Conservation (phyloP, 2,329 filamentous ascomycete genomes). For the Chaetomium strumarium region DNA sequence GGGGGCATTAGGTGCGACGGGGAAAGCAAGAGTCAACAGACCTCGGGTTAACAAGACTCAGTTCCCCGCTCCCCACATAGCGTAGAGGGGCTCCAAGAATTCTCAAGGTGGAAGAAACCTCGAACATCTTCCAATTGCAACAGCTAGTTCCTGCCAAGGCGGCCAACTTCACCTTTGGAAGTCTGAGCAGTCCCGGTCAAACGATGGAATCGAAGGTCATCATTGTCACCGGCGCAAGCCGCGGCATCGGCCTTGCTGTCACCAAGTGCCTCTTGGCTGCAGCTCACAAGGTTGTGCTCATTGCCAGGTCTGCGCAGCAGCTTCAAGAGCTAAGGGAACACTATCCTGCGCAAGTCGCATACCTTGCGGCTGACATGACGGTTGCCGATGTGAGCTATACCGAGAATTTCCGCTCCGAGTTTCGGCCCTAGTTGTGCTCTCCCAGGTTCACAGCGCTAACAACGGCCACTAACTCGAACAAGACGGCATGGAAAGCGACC, state of each 20-base stretch:
- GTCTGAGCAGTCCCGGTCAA: background rate
- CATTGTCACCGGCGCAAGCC: conserved; percentile 62
- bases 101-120: background rate
- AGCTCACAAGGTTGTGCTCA: conserved; percentile 53
- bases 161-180: background rate
- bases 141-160: conserved; percentile 1
- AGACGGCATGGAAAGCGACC: conserved; percentile 57
- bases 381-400: conserved; percentile 39
- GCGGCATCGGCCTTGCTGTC: conserved; percentile 55
- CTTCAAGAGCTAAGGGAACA: conserved; percentile 47
- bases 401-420: background rate
- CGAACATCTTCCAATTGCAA: background rate
- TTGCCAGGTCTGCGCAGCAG: conserved; percentile 47
- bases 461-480: conserved; percentile 3
- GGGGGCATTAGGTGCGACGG: background rate
- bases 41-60: conserved; percentile 8
- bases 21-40: background rate
- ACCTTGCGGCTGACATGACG: conserved; percentile 49
- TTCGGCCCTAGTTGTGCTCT: background rate
- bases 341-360: conserved; percentile 49
- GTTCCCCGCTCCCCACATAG: conserved; percentile 17
- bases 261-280: conserved; percentile 45
- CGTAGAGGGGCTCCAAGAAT: conserved; percentile 10
- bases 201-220: conserved; percentile 54
- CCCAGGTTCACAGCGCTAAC: background rate